Evolutionary conservation across 805 yeast species (phyloP).

Genomic region (Cyberlindnera lachancei): DNA sequence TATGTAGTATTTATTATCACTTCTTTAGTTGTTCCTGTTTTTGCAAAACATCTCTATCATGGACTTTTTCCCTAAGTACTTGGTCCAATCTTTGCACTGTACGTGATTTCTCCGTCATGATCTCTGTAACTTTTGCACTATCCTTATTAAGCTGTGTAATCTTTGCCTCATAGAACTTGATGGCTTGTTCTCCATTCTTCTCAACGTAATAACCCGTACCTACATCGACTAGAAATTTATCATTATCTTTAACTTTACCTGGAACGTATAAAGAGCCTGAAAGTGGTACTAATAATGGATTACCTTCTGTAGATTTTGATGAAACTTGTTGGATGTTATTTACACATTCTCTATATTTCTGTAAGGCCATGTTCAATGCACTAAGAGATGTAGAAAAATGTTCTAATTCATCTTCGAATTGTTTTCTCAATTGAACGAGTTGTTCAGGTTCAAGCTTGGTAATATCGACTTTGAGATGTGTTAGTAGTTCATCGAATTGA

Average conservation of each 20-base stretch:
- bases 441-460: conserved; percentile 75
- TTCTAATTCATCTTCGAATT: conserved; percentile 76
- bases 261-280: conserved; percentile 87
- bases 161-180: conserved; percentile 64
- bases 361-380: conserved; percentile 76
- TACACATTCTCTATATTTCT: conserved; percentile 75
- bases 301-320: conserved; percentile 31
- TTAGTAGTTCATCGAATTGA: no score
- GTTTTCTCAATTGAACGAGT: conserved; percentile 72
- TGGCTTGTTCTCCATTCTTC: conserved; percentile 60
- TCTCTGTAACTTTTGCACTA: conserved; percentile 61
- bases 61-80: conserved; percentile 45
- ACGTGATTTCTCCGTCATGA: conserved; percentile 68
- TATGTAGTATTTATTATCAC: no score
- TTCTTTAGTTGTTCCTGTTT: no score
- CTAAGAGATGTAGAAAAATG: conserved; percentile 79
- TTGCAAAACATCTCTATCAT: conserved; percentile 23
- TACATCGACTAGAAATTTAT: conserved; percentile 79
- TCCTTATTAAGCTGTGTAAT: conserved; percentile 67
- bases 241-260: conserved; percentile 59
- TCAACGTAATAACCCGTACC: conserved; percentile 96
- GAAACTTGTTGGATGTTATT: conserved; percentile 55
- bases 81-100: conserved; percentile 54
- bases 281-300: conserved; percentile 72
- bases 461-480: conserved; percentile 67